Evolutionary conservation across 2,329 filamentous ascomycete species (phyloP), one percentile per base, ranked within the genome.

Genomic region (Ophiostoma perfectum): DNA sequence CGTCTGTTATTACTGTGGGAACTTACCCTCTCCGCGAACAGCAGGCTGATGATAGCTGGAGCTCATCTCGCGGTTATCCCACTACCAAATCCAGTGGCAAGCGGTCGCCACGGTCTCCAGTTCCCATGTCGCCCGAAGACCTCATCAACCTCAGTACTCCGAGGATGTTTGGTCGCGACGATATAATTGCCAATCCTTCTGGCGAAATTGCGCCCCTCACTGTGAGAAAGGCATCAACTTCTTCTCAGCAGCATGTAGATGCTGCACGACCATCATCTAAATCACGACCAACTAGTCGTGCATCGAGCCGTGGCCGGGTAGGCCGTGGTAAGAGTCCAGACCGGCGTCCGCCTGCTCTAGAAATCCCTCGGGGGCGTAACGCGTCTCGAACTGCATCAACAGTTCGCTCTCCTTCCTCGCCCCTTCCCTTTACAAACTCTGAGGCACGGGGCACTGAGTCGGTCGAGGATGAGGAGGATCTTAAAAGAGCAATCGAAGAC

Each of bases 51-150:
- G 87, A 91, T 69, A 91, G 90, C 27, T 85, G 91, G 71, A 84
- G 83, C 38, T 80, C 84, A 12, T 83, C 85, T 62, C 85, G 89
- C 36, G 89, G 88, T 72, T 92, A 76, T 70, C 79, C 83, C 0
- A 69, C 79, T 90, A 71, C 90, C 88, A 70, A 75, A 86, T 90
- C 18, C 86, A 88, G 12, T 11, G 71, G 70, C 12, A 96, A 97
- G 78, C 85, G 91, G 36, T 97, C 94, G 0, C 94, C 94, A 0
- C 96, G 92, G 1, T 97, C 94, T 0, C 94, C 94, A 0, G 85
- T 97, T 1, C 92, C 93, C 3, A 97, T 97, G 93, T 96, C 93
- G 3, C 93, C 93, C 0, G 92, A 97, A 73, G 93, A 97, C 74
- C 76, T 91, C 70, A 86, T 87, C 74, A 88, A 85, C 73, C 78